Evolutionary conservation across 306 rosid species (phyloP), one percentile per base, ranked within the genome.

Genomic region (Pueraria montana): DNA sequence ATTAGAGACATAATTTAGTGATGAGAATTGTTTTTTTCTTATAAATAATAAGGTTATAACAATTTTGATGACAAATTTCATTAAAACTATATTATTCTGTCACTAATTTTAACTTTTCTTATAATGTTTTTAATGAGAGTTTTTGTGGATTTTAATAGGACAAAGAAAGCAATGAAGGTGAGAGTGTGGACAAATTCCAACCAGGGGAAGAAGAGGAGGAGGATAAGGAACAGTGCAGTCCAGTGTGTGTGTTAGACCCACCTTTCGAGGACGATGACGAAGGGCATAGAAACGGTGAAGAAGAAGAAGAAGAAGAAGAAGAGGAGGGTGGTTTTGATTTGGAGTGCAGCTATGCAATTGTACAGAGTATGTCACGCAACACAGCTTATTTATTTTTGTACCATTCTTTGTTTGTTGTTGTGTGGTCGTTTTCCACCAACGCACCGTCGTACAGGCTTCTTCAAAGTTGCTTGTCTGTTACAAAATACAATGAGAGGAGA

Each of bases 221-320:
- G 77, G 98, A 96, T 79, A 94, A 96, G 76, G 99, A 96, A 78
- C 99, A 92, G 64, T 88, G 89, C 78, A 96, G 99, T 80, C 99
- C 99, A 2, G 98, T 96, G n/a, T 94, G 94, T 8, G 93, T 96
- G 17, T 87, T 96, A 89, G 98, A 96, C 84, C 97, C 97, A 81
- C 95, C 93, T 8, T 96, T 96, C 24, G 89, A 91, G 85, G 98
- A 94, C 58, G 96, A 94, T 24, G 92, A 83, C 1, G 84, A 66
- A 40, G 89, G 82, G 8, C 89, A 90, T 24, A 88, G 66, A 5
- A 89, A 87, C 26, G 85, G 78, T 6, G 82, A 85, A 1, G 88
- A 84, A 9, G 87, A 73, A 34, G 40, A 34, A 5, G 40, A 34
- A 5, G 82, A 85, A 0, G 88, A 84, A 9, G 87, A 73, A 1